A percentile compares a stretch with the other conserved stretches of the same genome.
phyloP scores from a whole-genome alignment of 192 early-diverging fungal genomes.

The Backusella circina region DNA sequence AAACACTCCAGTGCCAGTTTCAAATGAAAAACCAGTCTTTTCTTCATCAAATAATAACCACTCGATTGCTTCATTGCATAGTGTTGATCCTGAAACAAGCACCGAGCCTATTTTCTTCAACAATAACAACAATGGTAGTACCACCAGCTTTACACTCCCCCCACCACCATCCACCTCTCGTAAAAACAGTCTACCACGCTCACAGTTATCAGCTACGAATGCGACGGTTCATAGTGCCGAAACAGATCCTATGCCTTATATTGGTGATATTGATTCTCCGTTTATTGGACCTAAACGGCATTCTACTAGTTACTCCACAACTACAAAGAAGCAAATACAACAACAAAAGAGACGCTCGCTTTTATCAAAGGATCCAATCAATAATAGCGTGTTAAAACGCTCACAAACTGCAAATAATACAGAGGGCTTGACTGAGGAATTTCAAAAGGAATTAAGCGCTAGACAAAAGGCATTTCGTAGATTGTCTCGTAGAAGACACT shows the following conservation, averaged over 20 bases:
- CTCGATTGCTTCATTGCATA: neutral
- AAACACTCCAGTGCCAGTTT: neutral
- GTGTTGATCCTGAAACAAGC: neutral
- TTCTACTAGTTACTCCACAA: neutral
- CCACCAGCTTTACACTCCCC: neutral
- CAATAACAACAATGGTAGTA: neutral
- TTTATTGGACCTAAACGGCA: neutral
- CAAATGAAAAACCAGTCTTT: conserved; percentile 1
- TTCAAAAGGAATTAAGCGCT: conserved; percentile 19
- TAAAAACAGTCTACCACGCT: neutral
- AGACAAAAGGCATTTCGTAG: conserved; percentile 22
- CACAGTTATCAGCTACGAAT: neutral
- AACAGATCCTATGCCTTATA: neutral
- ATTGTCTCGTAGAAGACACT: conserved; percentile 9
- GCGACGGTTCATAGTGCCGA: neutral
- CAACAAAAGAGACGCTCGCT: neutral
- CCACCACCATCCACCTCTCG: neutral
- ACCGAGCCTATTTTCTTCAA: neutral
- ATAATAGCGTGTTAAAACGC: neutral
- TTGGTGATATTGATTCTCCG: neutral
- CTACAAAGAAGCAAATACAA: neutral
- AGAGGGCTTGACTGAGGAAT: conserved; percentile 6
- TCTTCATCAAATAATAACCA: neutral
- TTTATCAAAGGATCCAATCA: neutral
- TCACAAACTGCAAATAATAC: neutral